Base-by-base conservation (phyloP, 140 eudicot species). In the Erigeron philadelphicus region DNA sequence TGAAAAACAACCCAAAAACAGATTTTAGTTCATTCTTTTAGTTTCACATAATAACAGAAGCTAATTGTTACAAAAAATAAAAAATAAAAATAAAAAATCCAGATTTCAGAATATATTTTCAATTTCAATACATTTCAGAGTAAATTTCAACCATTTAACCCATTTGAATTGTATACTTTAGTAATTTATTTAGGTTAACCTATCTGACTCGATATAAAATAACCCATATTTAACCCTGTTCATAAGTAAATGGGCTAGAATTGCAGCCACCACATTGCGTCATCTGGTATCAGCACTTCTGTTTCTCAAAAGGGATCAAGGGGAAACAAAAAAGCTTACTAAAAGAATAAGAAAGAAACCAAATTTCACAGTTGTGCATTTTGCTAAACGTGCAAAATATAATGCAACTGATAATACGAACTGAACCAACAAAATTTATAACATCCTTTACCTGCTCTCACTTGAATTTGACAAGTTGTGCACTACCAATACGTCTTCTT, bases 401-500 rank as follows among this genome's bases (percentile, higher is more conserved):
- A 31, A 31, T 31, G 38, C 38, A 31, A 31, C 38, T 31, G 38
- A 31, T 31, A 31, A 31, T 31, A 31, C 38, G 11, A 52, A 70
- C 10, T 4, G 61, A 13, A 18, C 2, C 45, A 61, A 16, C 10
- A 31, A 15, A 52, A 25, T 48, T 54, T 52, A 61, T 59, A 68
- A 48, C 58, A 74, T 68, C 65, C 85, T 80, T 81, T 10, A 86
- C 98, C 82, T 78, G 11, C 58, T 70, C 35, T 19, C 75, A 72
- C 67, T 71, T 48, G 70, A 59, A 72, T 55, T 45, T 40, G 56
- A 74, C 46, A 91, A 69, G 65, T 76, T 85, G 69, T 79, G 84
- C 78, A 71, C 65, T 53, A 83, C 54, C 48, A 89, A 67, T 68
- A 88, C 90, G 38, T 93, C 88, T 78, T 80, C 96, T 75, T 83